Evolutionary conservation across 1,284 basidiomycete genomes (phyloP).

Genomic region (Clitocybe nebularis): DNA sequence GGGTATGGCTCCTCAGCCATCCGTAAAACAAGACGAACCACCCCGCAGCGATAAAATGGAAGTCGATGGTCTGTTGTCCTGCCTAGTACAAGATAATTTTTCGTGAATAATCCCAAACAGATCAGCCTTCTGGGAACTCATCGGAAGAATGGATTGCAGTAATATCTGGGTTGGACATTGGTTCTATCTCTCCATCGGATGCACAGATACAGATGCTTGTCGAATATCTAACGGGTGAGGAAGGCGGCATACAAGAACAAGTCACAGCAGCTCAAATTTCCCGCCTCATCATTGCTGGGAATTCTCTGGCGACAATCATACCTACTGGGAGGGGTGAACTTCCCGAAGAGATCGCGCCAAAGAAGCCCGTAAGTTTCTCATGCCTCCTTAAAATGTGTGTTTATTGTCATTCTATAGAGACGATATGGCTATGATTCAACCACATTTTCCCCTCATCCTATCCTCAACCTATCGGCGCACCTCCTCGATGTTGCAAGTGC

Average conservation of each 20-base stretch:
- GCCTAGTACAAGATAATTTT: too few relatives aligned
- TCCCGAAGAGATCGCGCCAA: slow-evolving; percentile 39
- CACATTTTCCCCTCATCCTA: slow-evolving; percentile 73
- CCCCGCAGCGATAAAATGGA: slow-evolving; percentile 38
- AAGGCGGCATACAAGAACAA: slow-evolving; percentile 66
- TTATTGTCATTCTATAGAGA: slow-evolving; percentile 34
- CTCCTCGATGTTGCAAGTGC: slow-evolving; percentile 70
- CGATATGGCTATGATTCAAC: slow-evolving; percentile 58
- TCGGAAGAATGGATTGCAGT: slow-evolving; percentile 76
- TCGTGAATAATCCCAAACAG: too few relatives aligned
- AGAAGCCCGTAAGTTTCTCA: too few relatives aligned
- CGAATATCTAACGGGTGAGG: slow-evolving; percentile 88
- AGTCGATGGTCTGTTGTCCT: slow-evolving; percentile 38
- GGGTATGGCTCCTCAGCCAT: slow-evolving; percentile 70
- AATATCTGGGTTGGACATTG: slow-evolving; percentile 79
- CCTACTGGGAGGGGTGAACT: slow-evolving; percentile 34
- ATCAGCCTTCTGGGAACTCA: slow-evolving; percentile 7
- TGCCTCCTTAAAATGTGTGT: neutral
- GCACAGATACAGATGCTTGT: slow-evolving; percentile 75
- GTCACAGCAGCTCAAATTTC: slow-evolving; percentile 69
- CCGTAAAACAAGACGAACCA: slow-evolving; percentile 22
- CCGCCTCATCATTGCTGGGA: slow-evolving; percentile 82
- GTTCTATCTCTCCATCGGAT: slow-evolving; percentile 60
- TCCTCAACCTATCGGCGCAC: slow-evolving; percentile 64
- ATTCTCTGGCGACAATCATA: slow-evolving; percentile 61